Evolutionary conservation across 208 protist species (phyloP), one percentile per base, ranked within the genome.

Genomic region (Phytomonas serpens): DNA sequence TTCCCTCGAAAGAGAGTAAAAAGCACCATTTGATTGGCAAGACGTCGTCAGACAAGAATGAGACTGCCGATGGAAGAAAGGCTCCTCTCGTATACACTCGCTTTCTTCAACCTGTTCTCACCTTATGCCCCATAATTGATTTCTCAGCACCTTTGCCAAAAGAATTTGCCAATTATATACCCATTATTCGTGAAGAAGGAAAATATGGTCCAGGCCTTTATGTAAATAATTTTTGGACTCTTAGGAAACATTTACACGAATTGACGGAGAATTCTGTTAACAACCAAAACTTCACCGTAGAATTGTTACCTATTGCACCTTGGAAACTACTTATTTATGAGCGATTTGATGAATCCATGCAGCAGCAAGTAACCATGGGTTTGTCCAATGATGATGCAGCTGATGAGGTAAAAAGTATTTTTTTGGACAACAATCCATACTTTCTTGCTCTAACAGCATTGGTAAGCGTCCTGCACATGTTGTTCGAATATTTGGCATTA

Each of bases 401-500:
- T 5, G 93, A 98, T 36, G 86, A 95, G 63, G 80, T 88, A 11
- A 98, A 98, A 80, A 71, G 90, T 51, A 99, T 99, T 77, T 83
- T 99, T 67, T 62, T 97, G 27, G 96, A 99, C 7, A 99, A 92
- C n/a, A 98, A 98, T 73, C 95, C 96, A 31, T 88, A 83, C 38
- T 80, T 99, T 16, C 83, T 99, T 1, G 92, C 61, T 10, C 47
- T 99, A 14, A 99, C 98, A 1, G 80, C 91, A 11, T 61, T 97
- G 32, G 97, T 99, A 16, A 97, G 97, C 11, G 52, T 99, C 11
- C 89, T 99, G 42, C 98, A 99, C 79, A 96, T 93, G 57, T 69
- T 99, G 9, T 99, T 99, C 74, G 98, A 99, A 80, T 98, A 98
- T 72, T 79, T 99, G n/a, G 98, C 99, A 6, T 99, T 99, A 79